Evolutionary conservation across 331 rosid species (phyloP), one percentile per base, ranked within the genome.

Genomic region (Spiraea crenata): DNA sequence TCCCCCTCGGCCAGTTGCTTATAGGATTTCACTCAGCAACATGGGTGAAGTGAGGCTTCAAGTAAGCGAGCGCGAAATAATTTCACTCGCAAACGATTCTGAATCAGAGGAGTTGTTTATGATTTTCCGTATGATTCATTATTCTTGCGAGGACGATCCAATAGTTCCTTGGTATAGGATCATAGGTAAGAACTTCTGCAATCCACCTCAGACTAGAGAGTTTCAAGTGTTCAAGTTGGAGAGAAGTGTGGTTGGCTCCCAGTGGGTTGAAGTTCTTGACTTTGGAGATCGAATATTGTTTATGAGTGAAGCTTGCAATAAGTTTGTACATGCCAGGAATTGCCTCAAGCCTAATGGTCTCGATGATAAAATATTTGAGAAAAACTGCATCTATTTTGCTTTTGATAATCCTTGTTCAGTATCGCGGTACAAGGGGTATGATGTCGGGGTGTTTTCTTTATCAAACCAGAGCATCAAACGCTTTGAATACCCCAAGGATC

Each of bases 351-450:
- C 5, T 48, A 14, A 48, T 0, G 15, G 15, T 48, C 50, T 58
- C 8, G 31, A 60, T 9, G 13, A 60, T 10, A 6, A 59, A 25
- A 9, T 7, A 7, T 3, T 63, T 1, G 20, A 15, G 25, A 48
- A 54, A 64, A 64, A 64, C 69, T 11, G 54, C 20, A 45, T 44
- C 69, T 64, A 64, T 20, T 64, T 64, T 45, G 69, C 54, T 44
- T 63, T 63, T 14, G 69, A 48, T 9, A 3, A 19, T 55, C 60
- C 60, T 20, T 42, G 46, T 42, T 25, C 31, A 25, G 31, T 2
- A 25, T 25, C 31, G 31, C 31, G 31, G 31, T 25, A 25, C 31
- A 25, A 25, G 31, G 31, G 31, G 31, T 25, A 25, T 25, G 31
- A 25, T 0, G 31, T 25, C 31, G 31, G 31, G 31, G 31, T 25